A percentile compares a stretch with the other conserved stretches of the same genome.
phyloP scores from a whole-genome alignment of 73 alveolate genomes.

The Uronychia setigera region DNA sequence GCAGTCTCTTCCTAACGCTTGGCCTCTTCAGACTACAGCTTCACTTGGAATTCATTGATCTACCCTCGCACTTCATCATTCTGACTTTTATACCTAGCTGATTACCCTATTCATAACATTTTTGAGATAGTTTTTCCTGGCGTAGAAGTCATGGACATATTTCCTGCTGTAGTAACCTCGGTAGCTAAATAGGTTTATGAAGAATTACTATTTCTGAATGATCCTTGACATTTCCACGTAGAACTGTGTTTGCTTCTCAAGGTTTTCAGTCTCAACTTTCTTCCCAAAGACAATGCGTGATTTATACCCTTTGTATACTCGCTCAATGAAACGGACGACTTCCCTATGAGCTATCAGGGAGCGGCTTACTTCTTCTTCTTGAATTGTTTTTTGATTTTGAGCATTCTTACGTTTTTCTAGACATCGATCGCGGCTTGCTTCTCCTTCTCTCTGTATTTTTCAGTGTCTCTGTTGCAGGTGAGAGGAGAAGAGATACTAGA shows the following conservation, averaged over 20 bases:
- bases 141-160: slow-evolving; percentile 76
- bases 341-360: no score
- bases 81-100: neutral
- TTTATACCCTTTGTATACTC: slow-evolving; percentile 48
- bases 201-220: slow-evolving; percentile 43
- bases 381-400: slow-evolving; percentile 44
- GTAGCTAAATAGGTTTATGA: neutral
- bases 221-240: slow-evolving; percentile 42
- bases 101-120: slow-evolving; percentile 46
- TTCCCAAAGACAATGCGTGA: slow-evolving; percentile 41
- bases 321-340: slow-evolving; percentile 32
- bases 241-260: slow-evolving; percentile 19
- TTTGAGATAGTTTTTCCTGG: slow-evolving; percentile 62
- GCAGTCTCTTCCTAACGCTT: slow-evolving; percentile 76
- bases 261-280: slow-evolving; percentile 7
- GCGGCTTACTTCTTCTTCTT: slow-evolving; percentile 8
- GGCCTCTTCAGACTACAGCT: slow-evolving; percentile 42
- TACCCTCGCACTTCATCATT: slow-evolving; percentile 59
- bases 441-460: slow-evolving; percentile 59
- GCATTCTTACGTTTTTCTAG: slow-evolving; percentile 57
- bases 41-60: slow-evolving; percentile 46
- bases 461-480: slow-evolving; percentile 29
- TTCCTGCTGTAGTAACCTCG: slow-evolving; percentile 71
- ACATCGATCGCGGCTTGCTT: slow-evolving; percentile 50
- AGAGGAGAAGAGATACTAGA: no score